Evolutionary conservation across 1,284 basidiomycete genomes (phyloP), one percentile per base, ranked within the genome.

Genomic region (Anthracocystis panici-leucophaei): DNA sequence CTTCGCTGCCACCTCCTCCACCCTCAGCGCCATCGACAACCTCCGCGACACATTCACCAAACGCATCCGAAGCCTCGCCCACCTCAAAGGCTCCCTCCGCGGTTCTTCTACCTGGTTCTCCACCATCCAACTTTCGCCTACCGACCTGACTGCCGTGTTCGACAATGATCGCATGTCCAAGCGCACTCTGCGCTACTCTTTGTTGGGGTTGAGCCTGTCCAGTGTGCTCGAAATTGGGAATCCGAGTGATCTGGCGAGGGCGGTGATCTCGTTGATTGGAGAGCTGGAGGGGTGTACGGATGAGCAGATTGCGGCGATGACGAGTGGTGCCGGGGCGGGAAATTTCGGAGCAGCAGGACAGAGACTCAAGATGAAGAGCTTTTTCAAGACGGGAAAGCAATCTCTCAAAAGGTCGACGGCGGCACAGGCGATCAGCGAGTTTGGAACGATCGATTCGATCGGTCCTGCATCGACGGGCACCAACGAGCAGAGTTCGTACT

Each of bases 401-500:
- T 46, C 69, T 16, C 41, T 68, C 2, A 76, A 76, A 25, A 54
- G 74, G 1, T 61, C 65, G 2, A 61, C 74, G 18, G 69, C 65
- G 1, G 70, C 60, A 12, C 69, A 72, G 29, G 74, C 69, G 14
- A 67, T 72, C 58, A 63, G 57, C 65, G 74, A 76, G 18, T 76
- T 72, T 20, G 65, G 68, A 5, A 45, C 52, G 12, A 12, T 67
- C 23, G 74, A 76, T 14, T 51, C 65, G 9, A 56, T 63, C 10
- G 68, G 55, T 23, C 55, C 65, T 3, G 51, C 67, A 14, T 62
- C 61, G n/a, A 60, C 56, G 5, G 63, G 21, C 0, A 57, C n/a
- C n/a, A 53, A n/a, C 40, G 72, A 75, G 46, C 88, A 88, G 38
- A 91, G 92, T 12, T 90, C 92, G 0, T 93, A 91, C 81, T 88